A percentile compares a stretch with the other conserved stretches of the same genome.
These are phyloP conservation scores for Nidularia sp. DNA, from an alignment of 768 basidiomycete species.

Conservation along the genomic window DNA sequence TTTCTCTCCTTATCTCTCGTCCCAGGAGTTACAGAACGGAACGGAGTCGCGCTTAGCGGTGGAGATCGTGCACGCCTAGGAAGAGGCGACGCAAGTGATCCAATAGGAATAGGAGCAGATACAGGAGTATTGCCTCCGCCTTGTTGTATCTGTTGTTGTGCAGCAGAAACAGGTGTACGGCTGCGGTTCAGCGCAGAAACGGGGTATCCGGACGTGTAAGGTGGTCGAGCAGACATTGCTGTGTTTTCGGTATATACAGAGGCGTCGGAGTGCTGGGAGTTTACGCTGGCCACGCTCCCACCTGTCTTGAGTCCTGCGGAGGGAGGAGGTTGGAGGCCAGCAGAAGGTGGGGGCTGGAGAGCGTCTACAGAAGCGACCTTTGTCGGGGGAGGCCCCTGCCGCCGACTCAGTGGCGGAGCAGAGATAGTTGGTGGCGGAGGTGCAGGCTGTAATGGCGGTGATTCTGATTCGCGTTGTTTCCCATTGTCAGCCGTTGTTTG, in stretches of 20 bases:
- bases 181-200: constrained; percentile 12
- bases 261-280: background rate
- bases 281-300: too few species aligned
- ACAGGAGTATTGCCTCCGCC: constrained; percentile 11
- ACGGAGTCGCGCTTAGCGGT: constrained; percentile 19
- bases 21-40: constrained; percentile 8
- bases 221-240: background rate
- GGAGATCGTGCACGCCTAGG: constrained; percentile 26
- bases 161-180: constrained; percentile 21
- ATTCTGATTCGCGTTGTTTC: constrained; percentile 11
- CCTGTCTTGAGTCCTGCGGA: constrained; percentile 1
- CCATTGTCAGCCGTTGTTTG: constrained; percentile 22
- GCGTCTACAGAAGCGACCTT: constrained; percentile 9
- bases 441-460: constrained; percentile 11
- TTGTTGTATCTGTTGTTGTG: constrained; percentile 2
- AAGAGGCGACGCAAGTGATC: constrained; percentile 25
- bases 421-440: constrained; percentile 22
- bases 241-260: constrained; percentile 5
- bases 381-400: constrained; percentile 18
- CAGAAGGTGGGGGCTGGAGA: constrained; percentile 12
- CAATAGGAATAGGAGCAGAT: constrained; percentile 18
- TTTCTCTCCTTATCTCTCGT: constrained; percentile 13
- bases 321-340: constrained; percentile 4
- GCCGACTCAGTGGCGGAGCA: constrained; percentile 21
- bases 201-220: constrained; percentile 6